Conservation (phyloP, 1,284 basidiomycete genomes). For the Mycena citricolor region DNA sequence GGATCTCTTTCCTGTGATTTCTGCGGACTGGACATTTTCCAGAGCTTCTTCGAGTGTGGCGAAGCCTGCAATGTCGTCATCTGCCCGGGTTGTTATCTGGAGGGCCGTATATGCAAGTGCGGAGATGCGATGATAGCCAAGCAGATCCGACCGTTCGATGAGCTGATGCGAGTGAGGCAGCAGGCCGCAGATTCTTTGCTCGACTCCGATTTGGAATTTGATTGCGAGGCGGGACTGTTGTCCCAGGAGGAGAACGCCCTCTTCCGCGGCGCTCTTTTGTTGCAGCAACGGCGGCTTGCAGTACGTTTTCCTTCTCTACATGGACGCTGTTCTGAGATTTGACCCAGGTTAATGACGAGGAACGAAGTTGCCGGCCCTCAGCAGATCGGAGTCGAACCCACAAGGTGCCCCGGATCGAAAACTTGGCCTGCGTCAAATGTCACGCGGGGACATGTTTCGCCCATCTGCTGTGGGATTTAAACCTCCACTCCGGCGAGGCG, state of each 20-base stretch:
- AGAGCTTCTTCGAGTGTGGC: conserved; percentile 71
- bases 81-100: conserved; percentile 71
- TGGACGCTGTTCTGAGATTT: too few relatives aligned
- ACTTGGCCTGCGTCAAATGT: conserved; percentile 49
- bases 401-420: conserved; percentile 25
- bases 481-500: conserved; percentile 54
- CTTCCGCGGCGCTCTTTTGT: conserved; percentile 37
- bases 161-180: conserved; percentile 33
- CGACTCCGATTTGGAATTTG: conserved; percentile 2
- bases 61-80: conserved; percentile 45
- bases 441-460: conserved; percentile 49
- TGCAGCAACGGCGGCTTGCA: too few relatives aligned
- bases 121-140: conserved; percentile 53
- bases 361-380: conserved; percentile 23
- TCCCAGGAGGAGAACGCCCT: conserved; percentile 23
- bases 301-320: too few relatives aligned
- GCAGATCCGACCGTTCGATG: conserved; percentile 47
- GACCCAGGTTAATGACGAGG: too few relatives aligned
- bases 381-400: conserved; percentile 26
- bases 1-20: conserved; percentile 72
- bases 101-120: conserved; percentile 69
- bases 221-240: conserved; percentile 1
- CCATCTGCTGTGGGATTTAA: conserved; percentile 44
- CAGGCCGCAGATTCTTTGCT: conserved; percentile 31
- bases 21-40: conserved; percentile 75